phyloP scores from a whole-genome alignment of 441 rosid species.

The Mallotus repandus region DNA sequence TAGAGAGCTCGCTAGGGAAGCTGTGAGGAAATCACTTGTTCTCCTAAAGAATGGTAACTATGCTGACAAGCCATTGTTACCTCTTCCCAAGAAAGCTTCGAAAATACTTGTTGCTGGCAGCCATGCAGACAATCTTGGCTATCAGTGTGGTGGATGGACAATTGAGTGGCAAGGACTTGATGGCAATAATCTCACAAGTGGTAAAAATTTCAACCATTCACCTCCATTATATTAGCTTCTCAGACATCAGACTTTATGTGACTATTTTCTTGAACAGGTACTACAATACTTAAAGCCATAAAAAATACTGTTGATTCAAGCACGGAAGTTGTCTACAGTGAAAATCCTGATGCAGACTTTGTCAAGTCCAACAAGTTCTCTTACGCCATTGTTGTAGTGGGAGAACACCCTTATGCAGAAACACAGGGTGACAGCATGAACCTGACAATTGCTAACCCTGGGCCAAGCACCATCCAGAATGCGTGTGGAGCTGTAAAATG shows the following conservation, averaged over 20 bases:
- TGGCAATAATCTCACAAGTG: constrained; percentile 56
- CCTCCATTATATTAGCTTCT: neutral
- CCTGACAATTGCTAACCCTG: constrained; percentile 53
- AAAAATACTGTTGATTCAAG: constrained; percentile 44
- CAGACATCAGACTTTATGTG: neutral
- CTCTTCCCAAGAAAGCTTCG: constrained; percentile 49
- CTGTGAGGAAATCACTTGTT: constrained; percentile 68
- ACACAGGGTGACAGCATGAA: constrained; percentile 51
- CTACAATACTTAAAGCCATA: constrained; percentile 58
- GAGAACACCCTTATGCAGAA: constrained; percentile 66
- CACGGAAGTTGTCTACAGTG: constrained; percentile 41
- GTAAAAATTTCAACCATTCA: constrained; percentile 25
- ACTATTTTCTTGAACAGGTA: constrained; percentile 39
- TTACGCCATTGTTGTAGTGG: constrained; percentile 59
- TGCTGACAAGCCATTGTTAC: constrained; percentile 47
- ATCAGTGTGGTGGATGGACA: constrained; percentile 81
- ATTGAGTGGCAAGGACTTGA: constrained; percentile 59
- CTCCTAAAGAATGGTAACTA: constrained; percentile 53
- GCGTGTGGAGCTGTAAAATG: constrained; percentile 57
- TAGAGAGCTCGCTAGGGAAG: constrained; percentile 70
- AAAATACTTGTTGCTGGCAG: constrained; percentile 64
- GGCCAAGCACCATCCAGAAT: constrained; percentile 43
- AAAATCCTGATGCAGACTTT: constrained; percentile 40
- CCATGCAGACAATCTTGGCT: constrained; percentile 69
- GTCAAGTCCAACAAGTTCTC: constrained; percentile 46